A percentile compares a stretch with the other conserved stretches of the same genome.
Evolutionary conservation across 2,329 filamentous ascomycete species (phyloP).

Genomic region (Phaeosphaeriaceae sp.): DNA sequence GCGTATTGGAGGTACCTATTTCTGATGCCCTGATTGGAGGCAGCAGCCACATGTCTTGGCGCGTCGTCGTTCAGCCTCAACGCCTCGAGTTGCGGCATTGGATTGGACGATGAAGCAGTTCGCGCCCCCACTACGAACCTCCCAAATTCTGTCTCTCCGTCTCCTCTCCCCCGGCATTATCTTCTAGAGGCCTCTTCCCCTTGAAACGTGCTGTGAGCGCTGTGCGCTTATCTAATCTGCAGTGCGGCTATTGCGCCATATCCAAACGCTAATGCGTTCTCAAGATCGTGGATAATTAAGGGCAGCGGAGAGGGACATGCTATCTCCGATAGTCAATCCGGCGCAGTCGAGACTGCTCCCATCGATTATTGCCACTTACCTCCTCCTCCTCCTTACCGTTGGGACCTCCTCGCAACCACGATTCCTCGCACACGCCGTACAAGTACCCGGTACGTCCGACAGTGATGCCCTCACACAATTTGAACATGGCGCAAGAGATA

Average conservation of each 20-base stretch:
- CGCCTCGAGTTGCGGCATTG: no score
- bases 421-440: constrained; percentile 64
- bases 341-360: constrained; percentile 75
- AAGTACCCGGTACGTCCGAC: constrained; percentile 48
- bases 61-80: constrained; percentile 3
- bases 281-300: constrained; percentile 19
- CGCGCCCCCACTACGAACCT: not conserved
- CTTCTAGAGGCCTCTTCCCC: no score
- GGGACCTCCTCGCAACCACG: constrained; percentile 67
- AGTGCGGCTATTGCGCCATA: constrained; percentile 25
- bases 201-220: not conserved
- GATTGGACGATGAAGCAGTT: not conserved
- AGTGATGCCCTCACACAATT: constrained; percentile 37
- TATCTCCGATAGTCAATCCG: constrained; percentile 64
- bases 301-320: constrained; percentile 43
- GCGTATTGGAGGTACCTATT: no score
- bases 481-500: constrained; percentile 38
- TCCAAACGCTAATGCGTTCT: constrained; percentile 22
- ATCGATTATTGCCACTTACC: constrained; percentile 66
- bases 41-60: constrained; percentile 5
- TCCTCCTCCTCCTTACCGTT: constrained; percentile 66
- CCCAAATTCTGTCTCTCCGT: not conserved
- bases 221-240: constrained; percentile 1
- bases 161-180: not conserved
- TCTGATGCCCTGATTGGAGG: no score